Percentiles rank a stretch among this genome's conserved stretches.
phyloP scores from a whole-genome alignment of 1,139 yeast genomes.

The Debaryomyces coudertii region DNA sequence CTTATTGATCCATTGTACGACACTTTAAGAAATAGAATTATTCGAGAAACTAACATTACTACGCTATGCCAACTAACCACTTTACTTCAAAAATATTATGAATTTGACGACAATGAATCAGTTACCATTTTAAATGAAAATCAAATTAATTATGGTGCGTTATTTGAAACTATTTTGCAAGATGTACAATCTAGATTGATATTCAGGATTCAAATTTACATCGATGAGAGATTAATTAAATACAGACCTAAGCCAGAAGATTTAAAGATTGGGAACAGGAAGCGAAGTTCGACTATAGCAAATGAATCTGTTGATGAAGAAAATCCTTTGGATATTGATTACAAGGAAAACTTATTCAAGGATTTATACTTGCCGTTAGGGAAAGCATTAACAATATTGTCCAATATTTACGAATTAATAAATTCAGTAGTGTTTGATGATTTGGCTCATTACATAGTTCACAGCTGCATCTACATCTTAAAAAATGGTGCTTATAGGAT shows the following conservation, averaged over 20 bases:
- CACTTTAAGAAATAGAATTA: slow-evolving; percentile 60
- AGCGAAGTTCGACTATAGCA: slow-evolving; percentile 27
- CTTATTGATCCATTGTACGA: slow-evolving; percentile 80
- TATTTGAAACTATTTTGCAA: slow-evolving; percentile 71
- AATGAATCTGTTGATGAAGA: slow-evolving; percentile 9
- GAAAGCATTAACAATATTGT: slow-evolving; percentile 68
- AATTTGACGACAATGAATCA: slow-evolving; percentile 54
- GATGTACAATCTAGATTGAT: slow-evolving; percentile 82
- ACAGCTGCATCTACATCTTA: slow-evolving; percentile 66
- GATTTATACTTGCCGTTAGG: slow-evolving; percentile 76
- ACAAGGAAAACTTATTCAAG: slow-evolving; percentile 44
- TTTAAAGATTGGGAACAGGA: slow-evolving; percentile 56
- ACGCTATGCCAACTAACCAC: slow-evolving; percentile 76
- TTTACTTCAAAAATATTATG: slow-evolving; percentile 68
- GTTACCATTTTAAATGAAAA: slow-evolving; percentile 22
- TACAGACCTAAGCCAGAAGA: slow-evolving; percentile 73
- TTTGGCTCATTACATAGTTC: slow-evolving; percentile 84
- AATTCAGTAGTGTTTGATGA: slow-evolving; percentile 83
- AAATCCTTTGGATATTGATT: slow-evolving; percentile 35
- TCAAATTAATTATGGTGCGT: slow-evolving; percentile 39
- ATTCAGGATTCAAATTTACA: slow-evolving; percentile 72
- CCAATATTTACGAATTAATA: slow-evolving; percentile 79
- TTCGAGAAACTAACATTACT: slow-evolving; percentile 69
- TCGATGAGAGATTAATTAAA: slow-evolving; percentile 66
- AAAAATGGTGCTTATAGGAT: slow-evolving; percentile 53